Percentiles rank a stretch among this genome's conserved stretches.
These are phyloP conservation scores for Ampelomyces quisqualis DNA, from an alignment of 2,329 filamentous ascomycete genomes.

Conservation along the genomic window DNA sequence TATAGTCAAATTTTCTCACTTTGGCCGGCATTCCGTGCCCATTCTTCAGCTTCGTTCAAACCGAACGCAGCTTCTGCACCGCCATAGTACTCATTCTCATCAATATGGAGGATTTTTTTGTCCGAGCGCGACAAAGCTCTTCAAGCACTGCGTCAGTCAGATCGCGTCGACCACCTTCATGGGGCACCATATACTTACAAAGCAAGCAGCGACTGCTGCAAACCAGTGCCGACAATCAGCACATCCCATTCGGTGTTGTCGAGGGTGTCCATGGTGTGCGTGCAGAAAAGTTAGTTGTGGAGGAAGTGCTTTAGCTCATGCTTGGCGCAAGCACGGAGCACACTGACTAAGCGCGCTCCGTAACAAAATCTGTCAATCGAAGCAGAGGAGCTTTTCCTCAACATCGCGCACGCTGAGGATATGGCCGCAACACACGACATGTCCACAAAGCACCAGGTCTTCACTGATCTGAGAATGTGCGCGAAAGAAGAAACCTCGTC, in stretches of 20 bases:
- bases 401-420: constrained; percentile 42
- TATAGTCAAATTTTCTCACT: constrained; percentile 23
- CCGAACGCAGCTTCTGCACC: constrained; percentile 82
- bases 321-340: constrained; percentile 21
- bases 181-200: constrained; percentile 47
- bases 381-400: constrained; percentile 17
- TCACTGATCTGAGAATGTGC: constrained; percentile 47
- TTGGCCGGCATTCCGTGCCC: constrained; percentile 56
- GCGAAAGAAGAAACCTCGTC: constrained; percentile 51
- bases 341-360: constrained; percentile 38
- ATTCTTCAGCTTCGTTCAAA: constrained; percentile 76
- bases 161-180: constrained; percentile 44
- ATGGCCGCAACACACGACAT: constrained; percentile 38
- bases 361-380: constrained; percentile 26
- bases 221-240: constrained; percentile 54
- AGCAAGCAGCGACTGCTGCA: constrained; percentile 56
- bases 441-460: constrained; percentile 43
- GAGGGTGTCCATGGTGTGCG: constrained; percentile 51
- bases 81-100: constrained; percentile 86
- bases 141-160: constrained; percentile 70
- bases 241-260: constrained; percentile 55
- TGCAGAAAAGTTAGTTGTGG: constrained; percentile 21
- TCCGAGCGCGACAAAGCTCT: constrained; percentile 90
- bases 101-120: constrained; percentile 88
- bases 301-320: constrained; percentile 22